A percentile compares a stretch with the other conserved stretches of the same genome.
phyloP scores from a whole-genome alignment of 352 stramenopile species.

The Thalassiosira gravida region DNA sequence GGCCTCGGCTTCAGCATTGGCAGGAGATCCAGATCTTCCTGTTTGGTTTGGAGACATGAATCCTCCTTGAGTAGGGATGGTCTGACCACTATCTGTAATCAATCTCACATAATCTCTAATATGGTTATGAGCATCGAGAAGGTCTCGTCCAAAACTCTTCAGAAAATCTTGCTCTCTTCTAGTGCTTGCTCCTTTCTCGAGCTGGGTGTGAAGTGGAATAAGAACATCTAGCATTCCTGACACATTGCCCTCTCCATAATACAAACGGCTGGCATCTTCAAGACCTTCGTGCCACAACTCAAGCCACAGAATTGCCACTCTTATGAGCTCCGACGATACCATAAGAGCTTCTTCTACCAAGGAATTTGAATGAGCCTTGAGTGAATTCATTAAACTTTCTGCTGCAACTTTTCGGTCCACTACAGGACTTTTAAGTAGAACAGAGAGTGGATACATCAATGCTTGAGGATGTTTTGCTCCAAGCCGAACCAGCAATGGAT shows the following conservation, averaged over 20 bases:
- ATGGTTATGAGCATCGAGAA: constrained; percentile 87
- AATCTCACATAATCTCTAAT: constrained; percentile 84
- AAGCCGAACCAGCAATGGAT: constrained; percentile 89
- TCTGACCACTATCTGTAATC: constrained; percentile 67
- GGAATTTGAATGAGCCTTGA: constrained; percentile 91
- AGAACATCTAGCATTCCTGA: constrained; percentile 94
- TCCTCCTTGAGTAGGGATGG: constrained; percentile 70
- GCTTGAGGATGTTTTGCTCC: constrained; percentile 95
- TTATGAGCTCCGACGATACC: constrained; percentile 97
- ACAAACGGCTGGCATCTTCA: constrained; percentile 94
- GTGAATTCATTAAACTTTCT: constrained; percentile 92
- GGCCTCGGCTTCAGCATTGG: constrained; percentile 71
- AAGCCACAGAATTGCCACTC: constrained; percentile 97
- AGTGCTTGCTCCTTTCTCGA: constrained; percentile 87
- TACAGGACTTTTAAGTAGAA: constrained; percentile 94
- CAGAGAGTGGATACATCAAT: constrained; percentile 96
- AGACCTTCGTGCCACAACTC: constrained; percentile 98
- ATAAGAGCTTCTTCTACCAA: constrained; percentile 96
- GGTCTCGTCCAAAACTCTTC: constrained; percentile 89
- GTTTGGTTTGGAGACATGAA: constrained; percentile 61
- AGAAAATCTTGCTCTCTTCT: constrained; percentile 79
- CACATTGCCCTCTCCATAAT: constrained; percentile 97
- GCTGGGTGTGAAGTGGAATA: constrained; percentile 90
- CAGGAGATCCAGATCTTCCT: constrained; percentile 44
- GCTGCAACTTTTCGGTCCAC: constrained; percentile 91